Conservation (phyloP, 305 asterid species). For the Withania somnifera region DNA sequence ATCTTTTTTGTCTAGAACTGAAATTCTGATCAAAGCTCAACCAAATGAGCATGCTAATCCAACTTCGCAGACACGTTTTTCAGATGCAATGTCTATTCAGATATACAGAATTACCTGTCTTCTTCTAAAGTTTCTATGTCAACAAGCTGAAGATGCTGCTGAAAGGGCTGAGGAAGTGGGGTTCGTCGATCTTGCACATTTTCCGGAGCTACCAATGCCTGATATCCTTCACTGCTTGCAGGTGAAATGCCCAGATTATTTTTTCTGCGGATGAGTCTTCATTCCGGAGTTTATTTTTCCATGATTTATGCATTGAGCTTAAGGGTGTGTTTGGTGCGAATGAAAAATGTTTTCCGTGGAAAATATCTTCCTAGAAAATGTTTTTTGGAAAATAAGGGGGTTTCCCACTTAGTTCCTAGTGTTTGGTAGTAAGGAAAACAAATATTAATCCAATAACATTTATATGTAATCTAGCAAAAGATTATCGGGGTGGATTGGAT, state of each 20-base stretch:
- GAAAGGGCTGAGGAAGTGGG: conserved; percentile 84
- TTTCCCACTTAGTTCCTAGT: not conserved
- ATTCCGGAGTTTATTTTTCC: not conserved
- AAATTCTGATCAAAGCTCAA: conserved; percentile 44
- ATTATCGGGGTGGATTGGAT: not conserved
- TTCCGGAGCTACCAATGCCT: conserved; percentile 98
- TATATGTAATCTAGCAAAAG: too few species aligned
- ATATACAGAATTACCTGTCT: conserved; percentile 65
- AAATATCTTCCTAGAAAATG: not conserved
- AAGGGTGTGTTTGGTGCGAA: not conserved
- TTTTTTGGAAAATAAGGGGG: not conserved
- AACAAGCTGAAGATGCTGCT: conserved; percentile 75
- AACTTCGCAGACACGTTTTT: conserved; percentile 41
- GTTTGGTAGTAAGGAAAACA: not conserved
- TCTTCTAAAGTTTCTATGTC: conserved; percentile 66
- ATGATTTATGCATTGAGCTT: not conserved
- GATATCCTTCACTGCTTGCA: conserved; percentile 89
- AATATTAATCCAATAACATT: not conserved
- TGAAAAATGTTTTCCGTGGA: too few species aligned
- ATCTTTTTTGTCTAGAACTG: conserved; percentile 30
- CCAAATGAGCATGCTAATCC: conserved; percentile 18
- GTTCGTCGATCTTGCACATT: conserved; percentile 68
- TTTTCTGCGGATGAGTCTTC: not conserved
- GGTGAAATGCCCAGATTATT: conserved; percentile 24
- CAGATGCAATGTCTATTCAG: conserved; percentile 67